phyloP scores from a whole-genome alignment of 2,329 filamentous ascomycete species.

The Xylaria polymorpha region DNA sequence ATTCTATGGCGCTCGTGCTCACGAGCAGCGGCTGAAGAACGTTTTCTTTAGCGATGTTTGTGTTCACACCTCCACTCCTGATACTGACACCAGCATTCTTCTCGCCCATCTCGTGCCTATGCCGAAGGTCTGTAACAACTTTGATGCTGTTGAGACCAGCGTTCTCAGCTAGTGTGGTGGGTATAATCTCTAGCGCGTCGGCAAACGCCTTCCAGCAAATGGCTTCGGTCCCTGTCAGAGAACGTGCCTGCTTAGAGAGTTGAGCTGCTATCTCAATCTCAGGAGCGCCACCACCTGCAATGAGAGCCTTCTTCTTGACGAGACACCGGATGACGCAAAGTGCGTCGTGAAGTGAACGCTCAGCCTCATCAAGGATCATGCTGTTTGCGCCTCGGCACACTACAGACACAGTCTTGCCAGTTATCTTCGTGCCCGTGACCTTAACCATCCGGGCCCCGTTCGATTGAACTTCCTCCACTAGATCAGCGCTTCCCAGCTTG shows the following conservation, averaged over 20 bases:
- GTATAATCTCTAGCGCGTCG: conserved; percentile 96
- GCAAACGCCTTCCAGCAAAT: conserved; percentile 99
- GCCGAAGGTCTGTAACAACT: conserved; percentile 94
- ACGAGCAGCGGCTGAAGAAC: conserved; percentile 96
- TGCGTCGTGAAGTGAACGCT: conserved; percentile 95
- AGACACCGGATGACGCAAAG: conserved; percentile 97
- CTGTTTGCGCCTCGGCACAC: conserved; percentile 94
- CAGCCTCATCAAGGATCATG: conserved; percentile 95
- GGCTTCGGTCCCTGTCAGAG: conserved; percentile 88
- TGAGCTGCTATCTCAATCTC: conserved; percentile 96
- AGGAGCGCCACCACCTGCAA: conserved; percentile 94
- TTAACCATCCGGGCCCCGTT: conserved; percentile 94
- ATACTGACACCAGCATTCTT: conserved; percentile 97
- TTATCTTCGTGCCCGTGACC: conserved; percentile 87
- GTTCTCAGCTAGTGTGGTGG: conserved; percentile 96
- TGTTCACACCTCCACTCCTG: conserved; percentile 96
- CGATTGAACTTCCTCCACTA: conserved; percentile 91
- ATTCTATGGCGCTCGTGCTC: conserved; percentile 95
- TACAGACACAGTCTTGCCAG: conserved; percentile 90
- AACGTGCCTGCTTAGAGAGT: conserved; percentile 83
- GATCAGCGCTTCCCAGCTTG: conserved; percentile 92
- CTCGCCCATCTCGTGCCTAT: conserved; percentile 94
- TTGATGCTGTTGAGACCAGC: conserved; percentile 98
- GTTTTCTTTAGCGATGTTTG: conserved; percentile 96
- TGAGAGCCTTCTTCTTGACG: conserved; percentile 99